A percentile compares a stretch with the other conserved stretches of the same genome.
Conservation (phyloP, 179 eudicot genomes). For the Nepenthes alata region DNA sequence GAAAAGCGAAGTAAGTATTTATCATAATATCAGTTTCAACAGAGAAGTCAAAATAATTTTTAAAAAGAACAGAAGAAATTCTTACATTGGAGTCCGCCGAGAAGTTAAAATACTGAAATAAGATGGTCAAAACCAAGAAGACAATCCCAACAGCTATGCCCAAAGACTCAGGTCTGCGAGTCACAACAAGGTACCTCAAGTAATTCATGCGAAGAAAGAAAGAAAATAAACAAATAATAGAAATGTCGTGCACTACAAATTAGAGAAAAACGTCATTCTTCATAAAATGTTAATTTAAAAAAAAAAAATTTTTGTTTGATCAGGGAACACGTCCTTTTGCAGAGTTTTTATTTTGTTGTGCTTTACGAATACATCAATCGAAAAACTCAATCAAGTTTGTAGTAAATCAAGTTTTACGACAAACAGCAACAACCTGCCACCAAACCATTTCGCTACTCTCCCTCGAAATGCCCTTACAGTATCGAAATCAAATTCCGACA, state of each 20-base stretch:
- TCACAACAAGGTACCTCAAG: constrained; percentile 6
- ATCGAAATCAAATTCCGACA: neutral
- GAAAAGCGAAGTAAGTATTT: too few relatives aligned
- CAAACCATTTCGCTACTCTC: too few relatives aligned
- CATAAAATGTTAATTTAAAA: too few relatives aligned
- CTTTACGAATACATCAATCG: too few relatives aligned
- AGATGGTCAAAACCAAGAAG: constrained; percentile 66
- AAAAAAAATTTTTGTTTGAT: neutral
- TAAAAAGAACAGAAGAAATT: neutral
- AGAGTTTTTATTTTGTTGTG: too few relatives aligned
- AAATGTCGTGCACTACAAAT: too few relatives aligned
- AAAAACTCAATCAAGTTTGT: too few relatives aligned
- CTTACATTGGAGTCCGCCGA: constrained; percentile 86
- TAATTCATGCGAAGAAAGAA: neutral
- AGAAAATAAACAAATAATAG: neutral
- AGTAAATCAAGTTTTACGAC: too few relatives aligned
- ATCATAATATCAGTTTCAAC: neutral
- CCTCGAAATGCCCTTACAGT: too few relatives aligned
- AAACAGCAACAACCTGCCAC: too few relatives aligned
- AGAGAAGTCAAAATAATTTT: neutral
- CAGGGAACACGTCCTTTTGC: neutral
- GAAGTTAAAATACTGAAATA: constrained; percentile 80
- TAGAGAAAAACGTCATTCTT: too few relatives aligned
- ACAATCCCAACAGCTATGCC: constrained; percentile 85
- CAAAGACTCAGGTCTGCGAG: constrained; percentile 84